Evolutionary conservation across 2,329 filamentous ascomycete genomes (phyloP).

Genomic region (Aspergillus ustus): DNA sequence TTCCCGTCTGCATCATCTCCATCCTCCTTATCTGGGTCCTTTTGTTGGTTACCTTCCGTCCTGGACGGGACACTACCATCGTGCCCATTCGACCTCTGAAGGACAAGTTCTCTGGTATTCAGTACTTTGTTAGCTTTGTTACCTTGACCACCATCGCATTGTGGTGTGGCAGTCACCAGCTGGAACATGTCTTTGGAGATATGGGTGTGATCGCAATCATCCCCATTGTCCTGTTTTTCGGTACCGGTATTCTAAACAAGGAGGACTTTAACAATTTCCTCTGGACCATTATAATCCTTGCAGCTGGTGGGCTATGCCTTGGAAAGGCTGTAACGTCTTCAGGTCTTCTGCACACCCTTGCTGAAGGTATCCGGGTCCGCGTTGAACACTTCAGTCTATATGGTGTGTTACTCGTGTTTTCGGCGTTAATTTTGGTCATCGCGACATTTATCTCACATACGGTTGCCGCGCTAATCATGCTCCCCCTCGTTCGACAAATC

Average conservation of each 20-base stretch:
- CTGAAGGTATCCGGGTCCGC: conserved; percentile 70
- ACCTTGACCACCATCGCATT: conserved; percentile 83
- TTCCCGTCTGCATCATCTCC: conserved; percentile 89
- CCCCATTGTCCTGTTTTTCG: conserved; percentile 94
- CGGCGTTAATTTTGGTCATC: conserved; percentile 81
- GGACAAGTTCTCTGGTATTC: conserved; percentile 83
- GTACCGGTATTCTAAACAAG: conserved; percentile 92
- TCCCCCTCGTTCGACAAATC: conserved; percentile 87
- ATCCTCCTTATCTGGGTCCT: conserved; percentile 88
- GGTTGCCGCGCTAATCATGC: conserved; percentile 90
- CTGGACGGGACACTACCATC: conserved; percentile 82
- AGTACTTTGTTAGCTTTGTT: conserved; percentile 88
- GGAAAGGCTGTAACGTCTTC: conserved; percentile 95
- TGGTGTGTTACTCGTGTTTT: conserved; percentile 83
- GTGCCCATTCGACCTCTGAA: conserved; percentile 88
- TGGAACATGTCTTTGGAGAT: conserved; percentile 87
- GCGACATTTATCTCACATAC: conserved; percentile 98
- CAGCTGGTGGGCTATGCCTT: conserved; percentile 87
- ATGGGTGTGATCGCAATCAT: conserved; percentile 99
- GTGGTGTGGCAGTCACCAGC: conserved; percentile 90
- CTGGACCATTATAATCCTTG: conserved; percentile 99
- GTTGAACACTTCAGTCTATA: conserved; percentile 85
- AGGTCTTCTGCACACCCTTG: conserved; percentile 87
- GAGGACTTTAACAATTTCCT: conserved; percentile 99
- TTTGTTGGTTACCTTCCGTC: conserved; percentile 82